phyloP scores from a whole-genome alignment of 2,329 filamentous ascomycete genomes.

The Xylaria sp. region DNA sequence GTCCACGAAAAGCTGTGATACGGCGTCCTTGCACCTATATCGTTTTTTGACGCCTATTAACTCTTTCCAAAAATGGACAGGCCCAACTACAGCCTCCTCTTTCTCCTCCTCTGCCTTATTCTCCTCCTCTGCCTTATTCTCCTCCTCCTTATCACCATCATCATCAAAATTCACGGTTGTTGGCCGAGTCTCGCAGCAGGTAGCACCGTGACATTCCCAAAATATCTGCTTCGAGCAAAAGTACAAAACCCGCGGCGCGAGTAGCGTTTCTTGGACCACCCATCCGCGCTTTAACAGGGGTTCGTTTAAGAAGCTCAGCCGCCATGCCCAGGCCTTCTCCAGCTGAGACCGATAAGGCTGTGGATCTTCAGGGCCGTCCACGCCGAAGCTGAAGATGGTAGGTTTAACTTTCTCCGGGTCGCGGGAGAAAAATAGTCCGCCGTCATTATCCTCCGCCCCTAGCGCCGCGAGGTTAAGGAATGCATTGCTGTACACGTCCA shows the following conservation, averaged over 20 bases:
- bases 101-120: too few relatives aligned
- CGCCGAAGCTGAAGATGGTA: background rate
- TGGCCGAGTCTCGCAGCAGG: conserved; percentile 2
- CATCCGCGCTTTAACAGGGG: background rate
- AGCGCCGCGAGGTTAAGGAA: conserved; percentile 6
- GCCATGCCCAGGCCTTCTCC: conserved; percentile 6
- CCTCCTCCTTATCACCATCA: too few relatives aligned
- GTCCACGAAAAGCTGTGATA: too few relatives aligned
- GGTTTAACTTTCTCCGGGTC: background rate
- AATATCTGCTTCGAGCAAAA: conserved; percentile 16
- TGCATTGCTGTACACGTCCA: background rate
- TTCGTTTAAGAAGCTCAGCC: background rate
- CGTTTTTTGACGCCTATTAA: too few relatives aligned
- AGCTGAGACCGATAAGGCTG: conserved; percentile 1
- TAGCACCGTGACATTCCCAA: conserved; percentile 15
- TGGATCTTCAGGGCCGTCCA: background rate
- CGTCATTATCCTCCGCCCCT: background rate
- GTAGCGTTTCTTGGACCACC: conserved; percentile 3
- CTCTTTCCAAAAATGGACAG: too few relatives aligned
- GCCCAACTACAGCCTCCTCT: too few relatives aligned
- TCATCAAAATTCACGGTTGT: too few relatives aligned
- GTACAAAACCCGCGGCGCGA: conserved; percentile 13
- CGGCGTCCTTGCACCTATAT: too few relatives aligned
- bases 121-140: too few relatives aligned
- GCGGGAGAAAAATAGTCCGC: conserved; percentile 1